A percentile compares a stretch with the other conserved stretches of the same genome.
phyloP scores from a whole-genome alignment of 352 stramenopile genomes.

The Phytophthora megakarya region DNA sequence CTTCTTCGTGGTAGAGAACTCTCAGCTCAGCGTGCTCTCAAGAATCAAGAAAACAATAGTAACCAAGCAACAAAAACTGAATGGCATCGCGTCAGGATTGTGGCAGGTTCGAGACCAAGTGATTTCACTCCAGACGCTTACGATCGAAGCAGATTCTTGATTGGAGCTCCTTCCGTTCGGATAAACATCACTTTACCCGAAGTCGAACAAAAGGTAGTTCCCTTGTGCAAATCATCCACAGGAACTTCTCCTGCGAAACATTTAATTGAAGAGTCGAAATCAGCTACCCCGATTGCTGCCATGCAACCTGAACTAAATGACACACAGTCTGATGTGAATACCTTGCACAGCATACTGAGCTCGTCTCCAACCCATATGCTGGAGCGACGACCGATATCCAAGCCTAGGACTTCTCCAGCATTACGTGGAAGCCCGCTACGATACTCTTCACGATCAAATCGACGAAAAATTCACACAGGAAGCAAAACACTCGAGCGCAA shows the following conservation, averaged over 20 bases:
- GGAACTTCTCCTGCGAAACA: slow-evolving; percentile 15
- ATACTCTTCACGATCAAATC: slow-evolving; percentile 9
- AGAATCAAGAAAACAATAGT: slow-evolving; percentile 3
- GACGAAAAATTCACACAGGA: slow-evolving; percentile 13
- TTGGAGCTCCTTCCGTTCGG: slow-evolving; percentile 31
- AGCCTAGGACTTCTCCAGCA: slow-evolving; percentile 11
- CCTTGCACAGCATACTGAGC: slow-evolving; percentile 20
- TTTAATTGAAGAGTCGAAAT: slow-evolving; percentile 16
- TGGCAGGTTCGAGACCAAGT: background rate
- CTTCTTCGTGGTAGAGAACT: slow-evolving; percentile 31
- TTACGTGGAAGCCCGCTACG: slow-evolving; percentile 4
- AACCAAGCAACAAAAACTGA: background rate
- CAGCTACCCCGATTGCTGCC: background rate
- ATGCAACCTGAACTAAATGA: slow-evolving; percentile 2
- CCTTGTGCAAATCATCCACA: slow-evolving; percentile 2
- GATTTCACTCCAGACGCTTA: background rate
- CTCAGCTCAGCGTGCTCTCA: slow-evolving; percentile 24
- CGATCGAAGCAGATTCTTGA: slow-evolving; percentile 13
- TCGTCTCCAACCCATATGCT: slow-evolving; percentile 27
- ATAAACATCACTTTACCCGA: slow-evolving; percentile 48
- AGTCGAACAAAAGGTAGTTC: slow-evolving; percentile 28
- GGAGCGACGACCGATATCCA: slow-evolving; percentile 18
- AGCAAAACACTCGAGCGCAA: slow-evolving; percentile 7
- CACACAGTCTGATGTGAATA: background rate
- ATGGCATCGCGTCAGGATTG: background rate